Conservation (phyloP, 306 rosid genomes). For the Morella rubra region DNA sequence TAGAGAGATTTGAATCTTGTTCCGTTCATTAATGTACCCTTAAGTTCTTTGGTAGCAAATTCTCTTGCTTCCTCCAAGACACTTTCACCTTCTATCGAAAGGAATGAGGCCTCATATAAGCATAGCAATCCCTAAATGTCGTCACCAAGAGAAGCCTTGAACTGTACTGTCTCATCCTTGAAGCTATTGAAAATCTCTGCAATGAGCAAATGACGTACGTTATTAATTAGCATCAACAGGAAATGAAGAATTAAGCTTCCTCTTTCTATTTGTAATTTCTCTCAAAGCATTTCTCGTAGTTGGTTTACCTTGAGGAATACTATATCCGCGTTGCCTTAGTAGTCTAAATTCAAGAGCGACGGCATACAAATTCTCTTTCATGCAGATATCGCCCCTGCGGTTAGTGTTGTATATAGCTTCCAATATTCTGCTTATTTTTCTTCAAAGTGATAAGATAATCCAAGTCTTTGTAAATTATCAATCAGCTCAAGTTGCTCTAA, state of each 20-base stretch:
- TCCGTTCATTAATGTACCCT: neutral
- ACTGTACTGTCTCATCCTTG: neutral
- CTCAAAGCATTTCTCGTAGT: neutral
- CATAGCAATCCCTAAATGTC: slow-evolving; percentile 15
- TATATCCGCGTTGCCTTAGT: slow-evolving; percentile 1
- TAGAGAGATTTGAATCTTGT: neutral
- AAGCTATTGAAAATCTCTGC: slow-evolving; percentile 19
- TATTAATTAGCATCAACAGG: neutral
- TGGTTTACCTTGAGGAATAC: neutral
- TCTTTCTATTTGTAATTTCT: too few relatives aligned
- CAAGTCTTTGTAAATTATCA: slow-evolving; percentile 21
- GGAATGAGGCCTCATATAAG: slow-evolving; percentile 17
- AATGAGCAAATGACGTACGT: neutral
- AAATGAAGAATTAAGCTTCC: too few relatives aligned
- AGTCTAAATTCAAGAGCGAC: slow-evolving; percentile 24
- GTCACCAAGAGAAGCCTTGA: neutral
- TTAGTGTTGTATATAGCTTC: neutral
- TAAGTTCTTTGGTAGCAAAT: neutral
- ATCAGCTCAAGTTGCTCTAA: slow-evolving; percentile 18
- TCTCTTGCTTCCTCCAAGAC: slow-evolving; percentile 18
- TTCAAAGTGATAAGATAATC: slow-evolving; percentile 22
- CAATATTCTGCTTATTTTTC: slow-evolving; percentile 2
- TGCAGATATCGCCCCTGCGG: neutral
- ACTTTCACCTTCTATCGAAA: slow-evolving; percentile 5
- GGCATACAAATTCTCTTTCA: neutral